Percentiles rank a stretch among this genome's conserved stretches.
These are phyloP conservation scores for Rutstroemia sp. DNA, from an alignment of 2,329 filamentous ascomycete species.

Conservation along the genomic window DNA sequence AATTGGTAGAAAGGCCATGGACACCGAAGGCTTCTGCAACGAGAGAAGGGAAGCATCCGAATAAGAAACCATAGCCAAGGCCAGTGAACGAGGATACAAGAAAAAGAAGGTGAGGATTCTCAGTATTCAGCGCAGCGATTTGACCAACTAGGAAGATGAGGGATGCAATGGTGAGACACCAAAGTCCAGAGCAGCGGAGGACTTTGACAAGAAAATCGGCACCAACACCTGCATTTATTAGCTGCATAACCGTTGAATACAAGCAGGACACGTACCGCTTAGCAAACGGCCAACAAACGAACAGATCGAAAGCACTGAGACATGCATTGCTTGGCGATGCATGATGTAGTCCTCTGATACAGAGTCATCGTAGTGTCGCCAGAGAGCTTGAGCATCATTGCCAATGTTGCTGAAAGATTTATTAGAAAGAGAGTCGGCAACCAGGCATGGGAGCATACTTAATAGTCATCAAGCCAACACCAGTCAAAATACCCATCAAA, in stretches of 20 bases:
- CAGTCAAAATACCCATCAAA: slow-evolving; percentile 84
- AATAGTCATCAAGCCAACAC: slow-evolving; percentile 96
- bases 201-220: slow-evolving; percentile 84
- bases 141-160: slow-evolving; percentile 75
- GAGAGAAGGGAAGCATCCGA: slow-evolving; percentile 88
- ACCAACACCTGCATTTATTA: slow-evolving; percentile 54
- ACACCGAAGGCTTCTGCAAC: slow-evolving; percentile 88
- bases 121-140: slow-evolving; percentile 64
- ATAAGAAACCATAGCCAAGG: slow-evolving; percentile 85
- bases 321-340: slow-evolving; percentile 79
- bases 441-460: slow-evolving; percentile 58
- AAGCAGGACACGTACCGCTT: background rate
- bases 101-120: slow-evolving; percentile 69
- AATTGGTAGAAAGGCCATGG: slow-evolving; percentile 83
- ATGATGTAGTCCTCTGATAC: slow-evolving; percentile 69
- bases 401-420: slow-evolving; percentile 71
- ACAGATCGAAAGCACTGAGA: slow-evolving; percentile 84
- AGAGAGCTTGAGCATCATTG: slow-evolving; percentile 78
- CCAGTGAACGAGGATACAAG: slow-evolving; percentile 79
- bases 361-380: slow-evolving; percentile 74
- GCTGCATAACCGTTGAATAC: slow-evolving; percentile 13
- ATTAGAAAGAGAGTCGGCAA: background rate
- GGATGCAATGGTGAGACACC: slow-evolving; percentile 79
- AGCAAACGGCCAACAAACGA: slow-evolving; percentile 77
- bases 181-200: slow-evolving; percentile 73